Evolutionary conservation across 2,329 filamentous ascomycete genomes (phyloP).

Genomic region (Trichoderma brevicompactum): DNA sequence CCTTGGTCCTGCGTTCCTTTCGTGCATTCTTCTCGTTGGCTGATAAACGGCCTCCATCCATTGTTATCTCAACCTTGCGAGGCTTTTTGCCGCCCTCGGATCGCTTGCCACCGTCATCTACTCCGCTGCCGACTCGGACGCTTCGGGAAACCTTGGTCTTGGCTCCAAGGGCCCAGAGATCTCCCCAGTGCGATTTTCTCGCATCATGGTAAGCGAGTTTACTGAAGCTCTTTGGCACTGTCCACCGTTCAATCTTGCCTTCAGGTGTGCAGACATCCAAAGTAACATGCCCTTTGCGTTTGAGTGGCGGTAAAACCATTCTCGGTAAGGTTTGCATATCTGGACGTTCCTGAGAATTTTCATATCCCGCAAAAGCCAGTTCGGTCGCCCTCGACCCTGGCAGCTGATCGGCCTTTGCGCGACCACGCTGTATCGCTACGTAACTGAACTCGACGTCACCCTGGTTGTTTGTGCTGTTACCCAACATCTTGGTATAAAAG

Average conservation of each 20-base stretch:
- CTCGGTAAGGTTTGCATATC: constrained; percentile 76
- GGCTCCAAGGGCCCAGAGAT: constrained; percentile 92
- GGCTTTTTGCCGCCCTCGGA: constrained; percentile 47
- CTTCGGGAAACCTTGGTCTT: constrained; percentile 74
- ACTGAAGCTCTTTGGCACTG: constrained; percentile 79
- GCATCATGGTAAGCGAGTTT: constrained; percentile 88
- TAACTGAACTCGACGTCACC: constrained; percentile 94
- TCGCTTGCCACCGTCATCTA: constrained; percentile 54
- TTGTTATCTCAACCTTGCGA: constrained; percentile 44
- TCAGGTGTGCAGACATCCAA: constrained; percentile 88
- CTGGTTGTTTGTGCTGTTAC: constrained; percentile 73
- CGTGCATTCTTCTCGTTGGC: constrained; percentile 45
- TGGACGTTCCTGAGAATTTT: constrained; percentile 50
- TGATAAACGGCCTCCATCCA: constrained; percentile 45
- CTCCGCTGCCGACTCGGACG: constrained; percentile 61
- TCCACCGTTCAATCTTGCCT: constrained; percentile 90
- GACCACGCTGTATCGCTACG: constrained; percentile 79
- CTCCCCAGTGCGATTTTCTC: constrained; percentile 87
- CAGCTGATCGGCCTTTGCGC: constrained; percentile 41
- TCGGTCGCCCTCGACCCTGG: constrained; percentile 63
- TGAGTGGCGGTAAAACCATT: constrained; percentile 77
- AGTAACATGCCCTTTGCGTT: constrained; percentile 84
- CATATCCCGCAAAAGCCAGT: constrained; percentile 74
- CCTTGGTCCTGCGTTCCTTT: constrained; percentile 49
- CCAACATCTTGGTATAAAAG: constrained; percentile 78